Base-by-base conservation (phyloP, 495 filamentous ascomycete species). In the Tirmania nivea region DNA sequence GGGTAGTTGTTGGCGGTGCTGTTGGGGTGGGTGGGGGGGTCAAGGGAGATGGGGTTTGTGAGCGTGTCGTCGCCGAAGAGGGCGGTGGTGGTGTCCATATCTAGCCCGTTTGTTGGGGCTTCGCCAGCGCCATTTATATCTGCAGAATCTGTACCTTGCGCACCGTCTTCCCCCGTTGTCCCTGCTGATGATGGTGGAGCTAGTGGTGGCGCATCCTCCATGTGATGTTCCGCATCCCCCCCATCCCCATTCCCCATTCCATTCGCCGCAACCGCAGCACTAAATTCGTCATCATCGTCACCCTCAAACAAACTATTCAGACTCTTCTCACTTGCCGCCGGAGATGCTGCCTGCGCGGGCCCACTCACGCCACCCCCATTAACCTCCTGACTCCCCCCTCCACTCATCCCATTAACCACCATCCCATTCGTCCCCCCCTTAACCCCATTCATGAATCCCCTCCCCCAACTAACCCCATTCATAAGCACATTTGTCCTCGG, bases 221-320 rank as follows among this genome's bases (percentile, higher is more conserved):
- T 31, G 7, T 31, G 1, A 31, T 31, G 25, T 31, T 31, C 25
- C 25, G 25, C 25, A 31, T 31, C 25, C 25, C 7, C 25, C 25
- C 4, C 25, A 31, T 31, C 25, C 25, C 25, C 25, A 31, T 31
- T 31, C 25, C 25, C 25, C 39, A 45, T 45, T 4, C 39, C 39
- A 45, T 45, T 45, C 17, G 39, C 39, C 14, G 39, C 39, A 14
- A 45, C 39, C 0, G 39, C 39, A 8, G 39, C 39, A 19, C 39
- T 19, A 19, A 45, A 45, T 8, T 45, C 39, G 39, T 45, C 39
- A 4, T 45, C 39, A 8, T 45, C 39, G 39, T 45, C 39, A 35
- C 78, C 78, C 21, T 74, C 78, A 57, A 87, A 87, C 17, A 96
- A 69, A 7, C 52, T 56, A 34, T 20, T 56, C 17, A 57, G 61